These are phyloP conservation scores for Panicum hallii DNA, from an alignment of 202 grass and related monocot species.

Conservation along the genomic window DNA sequence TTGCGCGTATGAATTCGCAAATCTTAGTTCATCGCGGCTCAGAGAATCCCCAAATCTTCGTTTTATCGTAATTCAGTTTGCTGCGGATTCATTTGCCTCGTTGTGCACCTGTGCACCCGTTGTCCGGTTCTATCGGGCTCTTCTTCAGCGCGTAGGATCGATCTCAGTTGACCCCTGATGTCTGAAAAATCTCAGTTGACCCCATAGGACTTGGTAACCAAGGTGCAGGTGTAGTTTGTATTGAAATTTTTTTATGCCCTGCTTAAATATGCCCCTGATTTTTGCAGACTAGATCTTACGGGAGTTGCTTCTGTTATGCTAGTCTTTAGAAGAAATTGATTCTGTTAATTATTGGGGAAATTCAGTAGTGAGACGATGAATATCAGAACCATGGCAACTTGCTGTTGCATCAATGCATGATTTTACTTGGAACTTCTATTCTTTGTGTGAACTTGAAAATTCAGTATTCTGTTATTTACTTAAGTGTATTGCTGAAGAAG, in stretches of 20 bases:
- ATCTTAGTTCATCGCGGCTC: not conserved
- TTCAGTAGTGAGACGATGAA: not conserved
- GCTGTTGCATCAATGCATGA: not conserved
- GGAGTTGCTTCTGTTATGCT: not conserved
- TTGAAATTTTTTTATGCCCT: not conserved
- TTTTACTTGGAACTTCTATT: too few species aligned
- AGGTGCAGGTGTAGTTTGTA: not conserved
- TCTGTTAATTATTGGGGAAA: not conserved
- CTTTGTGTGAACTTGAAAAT: too few species aligned
- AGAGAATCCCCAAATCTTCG: not conserved
- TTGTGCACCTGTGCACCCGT: not conserved
- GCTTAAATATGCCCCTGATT: not conserved
- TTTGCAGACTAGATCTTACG: not conserved
- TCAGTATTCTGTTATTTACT: too few species aligned
- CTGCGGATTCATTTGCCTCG: not conserved
- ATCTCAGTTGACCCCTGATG: not conserved
- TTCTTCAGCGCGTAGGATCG: not conserved
- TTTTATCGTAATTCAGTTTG: not conserved
- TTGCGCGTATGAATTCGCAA: not conserved
- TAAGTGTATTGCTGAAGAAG: not conserved
- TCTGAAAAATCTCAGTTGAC: not conserved
- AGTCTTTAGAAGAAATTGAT: not conserved
- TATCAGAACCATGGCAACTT: not conserved
- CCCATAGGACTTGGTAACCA: not conserved
- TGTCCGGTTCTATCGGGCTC: not conserved